These are phyloP conservation scores for Pugionium dolabratum DNA, from an alignment of 345 rosid genomes.

Conservation along the genomic window DNA sequence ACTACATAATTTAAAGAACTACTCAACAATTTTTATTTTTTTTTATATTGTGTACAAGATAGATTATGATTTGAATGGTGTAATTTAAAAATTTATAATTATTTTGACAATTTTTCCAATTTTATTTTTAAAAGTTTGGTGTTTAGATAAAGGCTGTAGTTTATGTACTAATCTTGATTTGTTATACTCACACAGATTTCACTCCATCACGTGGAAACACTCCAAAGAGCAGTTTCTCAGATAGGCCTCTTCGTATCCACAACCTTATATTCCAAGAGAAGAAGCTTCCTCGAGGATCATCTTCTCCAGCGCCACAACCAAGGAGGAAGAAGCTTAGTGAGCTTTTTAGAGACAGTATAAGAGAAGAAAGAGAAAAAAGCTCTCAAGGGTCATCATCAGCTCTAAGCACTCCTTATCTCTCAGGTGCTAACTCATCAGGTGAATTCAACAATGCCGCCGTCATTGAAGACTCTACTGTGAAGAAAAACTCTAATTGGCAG, in stretches of 20 bases:
- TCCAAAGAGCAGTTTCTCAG: constrained; percentile 61
- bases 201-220: constrained; percentile 88
- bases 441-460: constrained; percentile 44
- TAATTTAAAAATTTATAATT: no score
- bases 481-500: constrained; percentile 50
- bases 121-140: neutral
- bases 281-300: constrained; percentile 41
- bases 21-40: no score
- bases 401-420: constrained; percentile 50
- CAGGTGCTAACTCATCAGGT: constrained; percentile 59
- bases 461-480: constrained; percentile 43
- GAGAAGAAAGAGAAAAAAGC: constrained; percentile 47
- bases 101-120: no score
- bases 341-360: constrained; percentile 62
- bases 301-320: constrained; percentile 46
- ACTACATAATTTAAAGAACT: no score
- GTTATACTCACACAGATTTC: constrained; percentile 53
- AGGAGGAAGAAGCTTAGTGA: constrained; percentile 80
- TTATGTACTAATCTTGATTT: neutral
- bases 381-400: constrained; percentile 46
- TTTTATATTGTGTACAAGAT: no score
- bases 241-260: constrained; percentile 46
- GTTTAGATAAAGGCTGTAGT: neutral
- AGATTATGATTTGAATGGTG: no score
- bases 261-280: constrained; percentile 35